Evolutionary conservation across 1,139 yeast genomes (phyloP).

Genomic region (Hansenula lynferdii): DNA sequence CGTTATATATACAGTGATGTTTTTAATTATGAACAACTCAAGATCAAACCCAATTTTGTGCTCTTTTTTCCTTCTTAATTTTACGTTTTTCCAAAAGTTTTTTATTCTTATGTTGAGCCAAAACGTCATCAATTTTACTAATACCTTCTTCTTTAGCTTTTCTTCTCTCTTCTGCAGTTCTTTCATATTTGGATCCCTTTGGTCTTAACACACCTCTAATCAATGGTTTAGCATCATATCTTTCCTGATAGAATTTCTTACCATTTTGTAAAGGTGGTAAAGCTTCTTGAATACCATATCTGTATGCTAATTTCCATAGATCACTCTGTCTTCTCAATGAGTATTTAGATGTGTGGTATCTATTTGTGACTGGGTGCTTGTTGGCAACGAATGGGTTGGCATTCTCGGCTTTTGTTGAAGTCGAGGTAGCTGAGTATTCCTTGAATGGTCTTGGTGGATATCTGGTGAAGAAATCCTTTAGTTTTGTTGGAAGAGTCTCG

Average conservation of each 20-base stretch:
- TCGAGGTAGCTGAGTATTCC: constrained; percentile 59
- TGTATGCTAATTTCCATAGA: constrained; percentile 75
- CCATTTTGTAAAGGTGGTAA: constrained; percentile 67
- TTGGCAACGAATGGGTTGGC: constrained; percentile 90
- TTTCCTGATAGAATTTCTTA: constrained; percentile 76
- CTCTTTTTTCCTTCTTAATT: neutral
- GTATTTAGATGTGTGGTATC: constrained; percentile 72
- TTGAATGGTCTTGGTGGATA: constrained; percentile 86
- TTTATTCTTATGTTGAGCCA: neutral
- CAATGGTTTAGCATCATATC: constrained; percentile 63
- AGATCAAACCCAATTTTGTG: neutral
- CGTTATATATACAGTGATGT: neutral
- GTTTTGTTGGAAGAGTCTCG: constrained; percentile 60
- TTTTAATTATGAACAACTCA: neutral
- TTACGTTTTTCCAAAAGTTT: neutral
- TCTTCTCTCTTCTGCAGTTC: constrained; percentile 33
- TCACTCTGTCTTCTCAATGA: constrained; percentile 85
- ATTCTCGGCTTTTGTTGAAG: constrained; percentile 57
- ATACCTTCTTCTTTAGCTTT: neutral
- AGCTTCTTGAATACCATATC: constrained; percentile 73
- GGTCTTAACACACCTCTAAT: constrained; percentile 76
- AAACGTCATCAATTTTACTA: neutral
- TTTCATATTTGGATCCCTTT: constrained; percentile 79
- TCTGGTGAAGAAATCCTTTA: constrained; percentile 72
- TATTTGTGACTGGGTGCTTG: constrained; percentile 75